A percentile compares a stretch with the other conserved stretches of the same genome.
These are phyloP conservation scores for Carex kokanica DNA, from an alignment of 176 grass and related monocot species.

Conservation along the genomic window DNA sequence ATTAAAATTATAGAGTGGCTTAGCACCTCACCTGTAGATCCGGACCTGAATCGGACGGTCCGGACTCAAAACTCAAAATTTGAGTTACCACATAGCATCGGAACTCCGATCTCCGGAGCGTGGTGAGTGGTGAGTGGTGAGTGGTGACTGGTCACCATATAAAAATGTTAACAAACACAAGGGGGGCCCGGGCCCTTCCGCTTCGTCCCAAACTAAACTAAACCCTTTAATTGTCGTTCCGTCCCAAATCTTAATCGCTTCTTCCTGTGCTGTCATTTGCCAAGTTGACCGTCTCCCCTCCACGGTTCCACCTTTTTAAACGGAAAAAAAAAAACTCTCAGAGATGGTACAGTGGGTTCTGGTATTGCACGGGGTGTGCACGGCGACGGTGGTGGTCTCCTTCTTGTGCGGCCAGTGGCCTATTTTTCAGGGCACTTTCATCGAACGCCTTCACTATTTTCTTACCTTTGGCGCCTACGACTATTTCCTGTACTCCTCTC, in stretches of 20 bases:
- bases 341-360: constrained; percentile 67
- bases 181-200: too few species aligned
- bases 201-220: neutral
- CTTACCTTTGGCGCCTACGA: constrained; percentile 87
- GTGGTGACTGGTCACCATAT: too few species aligned
- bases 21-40: too few species aligned
- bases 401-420: constrained; percentile 98
- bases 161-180: too few species aligned
- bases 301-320: neutral
- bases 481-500: constrained; percentile 63
- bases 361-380: constrained; percentile 74
- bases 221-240: too few species aligned
- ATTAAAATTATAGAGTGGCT: too few species aligned
- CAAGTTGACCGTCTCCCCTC: constrained; percentile 1
- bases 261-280: neutral
- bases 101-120: too few species aligned
- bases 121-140: too few species aligned
- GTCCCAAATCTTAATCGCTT: neutral
- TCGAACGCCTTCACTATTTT: constrained; percentile 81
- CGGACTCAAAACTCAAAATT: too few species aligned
- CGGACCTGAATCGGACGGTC: too few species aligned
- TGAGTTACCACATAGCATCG: too few species aligned
- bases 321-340: neutral
- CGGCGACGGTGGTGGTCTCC: constrained; percentile 76
- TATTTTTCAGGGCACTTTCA: constrained; percentile 96